Conservation (phyloP, 2,329 filamentous ascomycete species). For the Ophiostoma fasciatum region DNA sequence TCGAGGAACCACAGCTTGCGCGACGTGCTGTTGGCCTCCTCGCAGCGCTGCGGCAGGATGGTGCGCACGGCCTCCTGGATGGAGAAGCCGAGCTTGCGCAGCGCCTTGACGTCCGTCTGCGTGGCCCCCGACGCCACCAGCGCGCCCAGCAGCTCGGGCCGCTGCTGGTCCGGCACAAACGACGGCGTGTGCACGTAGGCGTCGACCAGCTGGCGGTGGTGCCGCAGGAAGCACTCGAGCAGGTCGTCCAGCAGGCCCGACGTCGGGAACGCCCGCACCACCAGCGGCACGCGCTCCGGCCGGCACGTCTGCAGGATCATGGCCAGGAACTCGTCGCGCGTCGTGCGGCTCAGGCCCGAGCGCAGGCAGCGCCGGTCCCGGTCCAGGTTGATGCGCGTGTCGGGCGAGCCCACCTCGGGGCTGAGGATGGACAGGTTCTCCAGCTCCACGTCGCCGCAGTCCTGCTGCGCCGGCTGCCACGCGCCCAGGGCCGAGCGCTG, state of each 20-base stretch:
- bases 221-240: conserved; percentile 44
- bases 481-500: conserved; percentile 35
- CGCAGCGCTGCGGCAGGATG: conserved; percentile 23
- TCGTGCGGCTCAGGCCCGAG: conserved; percentile 29
- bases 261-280: conserved; percentile 47
- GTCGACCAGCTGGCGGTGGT: conserved; percentile 39
- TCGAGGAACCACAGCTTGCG: conserved; percentile 34
- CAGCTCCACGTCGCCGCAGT: conserved; percentile 29
- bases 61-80: conserved; percentile 36
- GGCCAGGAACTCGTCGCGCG: conserved; percentile 47
- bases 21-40: conserved; percentile 29
- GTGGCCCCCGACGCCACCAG: conserved; percentile 46
- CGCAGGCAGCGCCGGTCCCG: conserved; percentile 16
- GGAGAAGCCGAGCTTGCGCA: conserved; percentile 43
- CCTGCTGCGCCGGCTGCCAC: conserved; percentile 33
- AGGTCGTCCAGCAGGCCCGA: conserved; percentile 45
- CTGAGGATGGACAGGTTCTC: conserved; percentile 28
- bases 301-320: conserved; percentile 44
- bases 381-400: conserved; percentile 23
- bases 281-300: conserved; percentile 33
- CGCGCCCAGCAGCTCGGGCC: conserved; percentile 44
- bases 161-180: conserved; percentile 38
- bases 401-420: conserved; percentile 22
- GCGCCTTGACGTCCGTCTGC: conserved; percentile 35
- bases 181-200: conserved; percentile 48